phyloP scores from a whole-genome alignment of 1,284 basidiomycete genomes.

The Ceratobasidium papillatum region DNA sequence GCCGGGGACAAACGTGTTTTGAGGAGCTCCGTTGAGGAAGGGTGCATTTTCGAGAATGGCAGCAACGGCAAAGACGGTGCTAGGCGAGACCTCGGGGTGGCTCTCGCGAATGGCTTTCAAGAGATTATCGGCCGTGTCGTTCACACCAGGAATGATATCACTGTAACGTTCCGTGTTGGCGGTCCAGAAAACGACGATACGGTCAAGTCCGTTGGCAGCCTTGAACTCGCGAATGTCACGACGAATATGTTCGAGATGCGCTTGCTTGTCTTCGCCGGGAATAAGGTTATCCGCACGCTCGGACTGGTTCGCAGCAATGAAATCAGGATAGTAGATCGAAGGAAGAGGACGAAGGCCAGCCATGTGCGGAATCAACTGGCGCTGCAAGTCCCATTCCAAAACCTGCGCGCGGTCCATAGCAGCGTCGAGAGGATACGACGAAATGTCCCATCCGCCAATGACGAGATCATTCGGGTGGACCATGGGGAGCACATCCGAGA shows the following conservation, averaged over 20 bases:
- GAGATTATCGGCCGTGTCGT: conserved; percentile 93
- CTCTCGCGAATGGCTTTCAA: conserved; percentile 84
- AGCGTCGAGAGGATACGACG: conserved; percentile 82
- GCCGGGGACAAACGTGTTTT: conserved; percentile 99
- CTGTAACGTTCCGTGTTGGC: conserved; percentile 99
- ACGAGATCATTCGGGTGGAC: conserved; percentile 99
- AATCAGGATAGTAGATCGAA: conserved; percentile 95
- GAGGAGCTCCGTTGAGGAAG: conserved; percentile 97
- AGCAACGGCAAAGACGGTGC: conserved; percentile 94
- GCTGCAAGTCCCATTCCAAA: conserved; percentile 96
- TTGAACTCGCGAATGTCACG: conserved; percentile 96
- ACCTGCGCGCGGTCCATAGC: conserved; percentile 96
- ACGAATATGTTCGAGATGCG: conserved; percentile 92
- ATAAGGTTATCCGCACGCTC: conserved; percentile 94
- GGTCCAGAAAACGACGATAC: conserved; percentile 94
- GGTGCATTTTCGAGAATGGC: conserved; percentile 95
- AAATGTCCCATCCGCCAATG: conserved; percentile 98
- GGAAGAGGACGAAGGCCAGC: conserved; percentile 86
- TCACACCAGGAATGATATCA: conserved; percentile 92
- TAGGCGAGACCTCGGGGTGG: conserved; percentile 94
- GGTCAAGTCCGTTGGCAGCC: conserved; percentile 81
- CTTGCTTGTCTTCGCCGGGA: conserved; percentile 86
- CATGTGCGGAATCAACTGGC: conserved; percentile 91
- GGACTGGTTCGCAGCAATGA: conserved; percentile 98
- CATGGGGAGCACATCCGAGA: conserved; percentile 96